These are phyloP conservation scores for Tuber melanosporum DNA, from an alignment of 495 filamentous ascomycete genomes.

Conservation along the genomic window DNA sequence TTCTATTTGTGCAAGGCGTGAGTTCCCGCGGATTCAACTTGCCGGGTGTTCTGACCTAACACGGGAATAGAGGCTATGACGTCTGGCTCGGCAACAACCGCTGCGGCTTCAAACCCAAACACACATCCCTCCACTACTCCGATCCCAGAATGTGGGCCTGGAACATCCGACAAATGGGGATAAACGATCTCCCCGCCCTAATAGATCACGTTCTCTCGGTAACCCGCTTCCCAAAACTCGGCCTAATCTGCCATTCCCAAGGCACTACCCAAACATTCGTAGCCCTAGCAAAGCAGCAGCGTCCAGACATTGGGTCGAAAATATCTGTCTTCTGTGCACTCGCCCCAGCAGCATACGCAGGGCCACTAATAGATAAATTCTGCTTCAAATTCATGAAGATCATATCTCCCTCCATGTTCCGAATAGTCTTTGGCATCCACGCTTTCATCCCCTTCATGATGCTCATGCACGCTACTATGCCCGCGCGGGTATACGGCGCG, in stretches of 20 bases:
- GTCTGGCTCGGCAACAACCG: constrained; percentile 96
- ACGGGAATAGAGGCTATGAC: constrained; percentile 61
- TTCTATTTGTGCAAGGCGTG: constrained; percentile 80
- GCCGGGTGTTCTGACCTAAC: constrained; percentile 5
- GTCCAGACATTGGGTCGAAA: constrained; percentile 75
- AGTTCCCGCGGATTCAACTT: neutral
- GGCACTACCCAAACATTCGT: constrained; percentile 87
- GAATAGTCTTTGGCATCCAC: constrained; percentile 83
- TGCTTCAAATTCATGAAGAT: constrained; percentile 90
- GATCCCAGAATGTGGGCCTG: constrained; percentile 97
- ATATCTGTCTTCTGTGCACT: constrained; percentile 90
- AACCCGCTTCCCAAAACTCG: constrained; percentile 77
- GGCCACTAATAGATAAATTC: constrained; percentile 73
- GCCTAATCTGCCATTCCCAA: constrained; percentile 81
- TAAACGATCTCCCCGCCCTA: constrained; percentile 84
- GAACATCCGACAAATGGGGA: constrained; percentile 93
- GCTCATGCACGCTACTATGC: constrained; percentile 63
- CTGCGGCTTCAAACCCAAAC: constrained; percentile 74
- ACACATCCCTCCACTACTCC: constrained; percentile 59
- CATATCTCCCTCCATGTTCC: constrained; percentile 69
- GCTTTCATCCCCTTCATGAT: constrained; percentile 96
- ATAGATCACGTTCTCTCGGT: constrained; percentile 73
- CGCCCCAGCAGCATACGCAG: constrained; percentile 86
- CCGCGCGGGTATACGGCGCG: constrained; percentile 65
- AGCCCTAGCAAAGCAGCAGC: constrained; percentile 83